Evolutionary conservation across 495 filamentous ascomycete genomes (phyloP), one percentile per base, ranked within the genome.

Genomic region (Sordaria brevicollis): DNA sequence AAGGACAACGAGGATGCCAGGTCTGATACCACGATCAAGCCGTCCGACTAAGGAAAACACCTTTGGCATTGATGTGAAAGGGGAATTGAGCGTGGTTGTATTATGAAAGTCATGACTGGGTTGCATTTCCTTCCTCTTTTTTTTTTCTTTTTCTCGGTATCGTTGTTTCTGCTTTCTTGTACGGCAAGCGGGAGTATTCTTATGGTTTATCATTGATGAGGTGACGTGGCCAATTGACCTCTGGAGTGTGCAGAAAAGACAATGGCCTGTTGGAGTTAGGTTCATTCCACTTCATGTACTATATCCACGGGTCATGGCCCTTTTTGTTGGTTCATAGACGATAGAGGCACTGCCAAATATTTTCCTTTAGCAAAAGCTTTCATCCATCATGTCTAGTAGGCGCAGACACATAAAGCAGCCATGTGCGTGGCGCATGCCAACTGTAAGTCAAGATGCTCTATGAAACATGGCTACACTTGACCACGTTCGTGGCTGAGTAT

Each of bases 11-110:
- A 62, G 5, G 49, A 33, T 1, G 49, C 49, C 4, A 62, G 13
- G 25, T 73, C 72, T 66, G 71, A 74, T 71, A 73, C 57, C 25
- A 62, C 49, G 0, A 29, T 29, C 11, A 62, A 62, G 49, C 11
- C 49, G 25, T 62, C 49, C 17, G 25, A 6, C 17, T 31, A 31
- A 62, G 49, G 5, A 5, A 17, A 17, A 62, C 5, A n/a, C 11
- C 11, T 62, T 6, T 62, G 5, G 33, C 2, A 1, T 5, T 17
- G 25, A 0, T 2, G 3, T 62, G 7, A 1, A 62, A 25, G 6
- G 33, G 25, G 49, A 15, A n/a, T n/a, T 13, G 11, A 62, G 13
- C 49, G 13, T 62, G 29, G 25, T 31, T 62, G 13, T 31, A 31
- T 13, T 31, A 62, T 1, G 11, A 31, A 62, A 5, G 13, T 62